Evolutionary conservation across 768 basidiomycete species (phyloP).

Genomic region (Hortiboletus flavorubellus): DNA sequence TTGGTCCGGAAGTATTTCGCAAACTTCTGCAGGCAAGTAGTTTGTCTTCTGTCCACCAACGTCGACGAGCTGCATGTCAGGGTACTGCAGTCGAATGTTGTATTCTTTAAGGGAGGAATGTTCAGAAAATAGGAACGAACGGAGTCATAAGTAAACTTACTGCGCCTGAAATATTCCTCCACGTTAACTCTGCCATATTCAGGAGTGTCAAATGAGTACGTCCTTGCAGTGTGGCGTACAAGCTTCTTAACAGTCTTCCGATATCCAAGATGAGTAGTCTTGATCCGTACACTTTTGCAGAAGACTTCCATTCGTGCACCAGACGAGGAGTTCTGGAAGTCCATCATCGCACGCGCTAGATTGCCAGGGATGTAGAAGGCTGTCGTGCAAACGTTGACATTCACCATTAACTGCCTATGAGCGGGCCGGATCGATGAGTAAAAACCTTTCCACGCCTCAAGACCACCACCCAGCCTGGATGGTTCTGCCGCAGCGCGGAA

Average conservation of each 20-base stretch:
- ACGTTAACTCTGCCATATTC: slow-evolving; percentile 44
- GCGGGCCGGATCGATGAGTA: slow-evolving; percentile 39
- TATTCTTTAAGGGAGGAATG: slow-evolving; percentile 38
- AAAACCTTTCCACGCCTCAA: slow-evolving; percentile 56
- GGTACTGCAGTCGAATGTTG: slow-evolving; percentile 34
- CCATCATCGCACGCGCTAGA: slow-evolving; percentile 40
- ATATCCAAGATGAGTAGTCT: slow-evolving; percentile 69
- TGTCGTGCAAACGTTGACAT: slow-evolving; percentile 52
- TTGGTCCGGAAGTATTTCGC: slow-evolving; percentile 43
- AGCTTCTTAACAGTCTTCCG: slow-evolving; percentile 66
- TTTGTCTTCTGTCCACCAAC: slow-evolving; percentile 44
- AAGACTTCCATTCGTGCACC: slow-evolving; percentile 61
- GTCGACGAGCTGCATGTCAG: slow-evolving; percentile 44
- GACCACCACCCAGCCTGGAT: slow-evolving; percentile 46
- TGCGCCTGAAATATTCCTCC: slow-evolving; percentile 44
- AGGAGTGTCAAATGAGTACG: slow-evolving; percentile 39
- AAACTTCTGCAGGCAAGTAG: slow-evolving; percentile 47
- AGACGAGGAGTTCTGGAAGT: slow-evolving; percentile 47
- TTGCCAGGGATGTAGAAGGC: slow-evolving; percentile 45
- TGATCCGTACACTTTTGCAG: slow-evolving; percentile 62
- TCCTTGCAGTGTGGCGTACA: slow-evolving; percentile 36
- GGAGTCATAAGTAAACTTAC: slow-evolving; percentile 29
- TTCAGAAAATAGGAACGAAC: background rate
- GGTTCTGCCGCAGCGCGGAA: slow-evolving; percentile 37
- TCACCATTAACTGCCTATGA: slow-evolving; percentile 48